Conservation (phyloP, 2,329 filamentous ascomycete genomes). For the Penicillium sp. region DNA sequence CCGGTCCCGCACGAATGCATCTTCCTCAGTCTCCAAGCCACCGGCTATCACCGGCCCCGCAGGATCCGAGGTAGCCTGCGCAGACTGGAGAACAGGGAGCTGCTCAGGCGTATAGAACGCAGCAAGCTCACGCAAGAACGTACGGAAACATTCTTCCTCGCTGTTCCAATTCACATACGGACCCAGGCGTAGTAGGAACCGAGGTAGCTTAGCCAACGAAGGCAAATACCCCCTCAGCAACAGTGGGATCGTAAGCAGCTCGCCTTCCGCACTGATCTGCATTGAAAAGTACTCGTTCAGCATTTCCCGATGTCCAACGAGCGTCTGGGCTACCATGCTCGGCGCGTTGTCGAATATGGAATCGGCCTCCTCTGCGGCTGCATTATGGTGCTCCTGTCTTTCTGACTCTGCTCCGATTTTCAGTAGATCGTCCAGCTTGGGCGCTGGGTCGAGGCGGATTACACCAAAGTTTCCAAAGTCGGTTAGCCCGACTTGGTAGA, state of each 20-base stretch:
- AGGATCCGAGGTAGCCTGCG: not conserved
- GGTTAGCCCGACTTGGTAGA: conserved; percentile 92
- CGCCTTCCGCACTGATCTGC: conserved; percentile 75
- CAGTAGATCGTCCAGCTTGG: conserved; percentile 71
- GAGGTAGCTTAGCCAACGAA: conserved; percentile 79
- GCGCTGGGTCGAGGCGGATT: conserved; percentile 76
- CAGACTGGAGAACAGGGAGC: conserved; percentile 56
- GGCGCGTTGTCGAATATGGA: conserved; percentile 67
- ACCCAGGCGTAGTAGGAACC: conserved; percentile 83
- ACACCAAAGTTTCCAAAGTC: conserved; percentile 94
- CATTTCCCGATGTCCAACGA: conserved; percentile 81
- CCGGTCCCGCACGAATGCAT: conserved; percentile 51
- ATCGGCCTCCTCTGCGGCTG: conserved; percentile 36
- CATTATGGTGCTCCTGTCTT: conserved; percentile 45
- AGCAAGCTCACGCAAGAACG: conserved; percentile 82
- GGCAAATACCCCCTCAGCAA: conserved; percentile 88
- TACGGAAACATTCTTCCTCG: conserved; percentile 83
- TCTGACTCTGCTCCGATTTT: conserved; percentile 73
- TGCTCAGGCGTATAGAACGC: conserved; percentile 89
- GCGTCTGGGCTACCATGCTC: conserved; percentile 64
- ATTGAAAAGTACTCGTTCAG: conserved; percentile 89
- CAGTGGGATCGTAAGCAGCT: conserved; percentile 77
- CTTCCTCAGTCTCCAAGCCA: conserved; percentile 39
- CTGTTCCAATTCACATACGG: conserved; percentile 84
- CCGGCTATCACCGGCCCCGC: conserved; percentile 9